Evolutionary conservation across 2,329 filamentous ascomycete genomes (phyloP).

Genomic region (Dothiorella sarmentorum): DNA sequence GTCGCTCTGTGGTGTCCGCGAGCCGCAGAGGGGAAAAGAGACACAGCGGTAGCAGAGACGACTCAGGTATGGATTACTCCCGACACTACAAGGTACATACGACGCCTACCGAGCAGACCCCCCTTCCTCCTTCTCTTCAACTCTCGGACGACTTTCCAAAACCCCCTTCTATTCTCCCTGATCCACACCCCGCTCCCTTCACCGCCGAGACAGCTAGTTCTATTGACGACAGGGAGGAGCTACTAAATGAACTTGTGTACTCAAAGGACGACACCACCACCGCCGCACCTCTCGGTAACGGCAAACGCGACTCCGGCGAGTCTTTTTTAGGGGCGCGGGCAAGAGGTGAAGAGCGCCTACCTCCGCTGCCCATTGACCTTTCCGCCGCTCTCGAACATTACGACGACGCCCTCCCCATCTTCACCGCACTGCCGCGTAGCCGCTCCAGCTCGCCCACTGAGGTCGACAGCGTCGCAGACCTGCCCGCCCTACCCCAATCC

Average conservation of each 20-base stretch:
- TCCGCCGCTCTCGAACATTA: slow-evolving; percentile 8
- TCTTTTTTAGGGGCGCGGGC: slow-evolving; percentile 65
- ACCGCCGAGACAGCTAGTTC: slow-evolving; percentile 23
- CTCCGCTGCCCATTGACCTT: slow-evolving; percentile 43
- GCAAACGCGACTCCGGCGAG: slow-evolving; percentile 25
- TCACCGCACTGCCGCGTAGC: slow-evolving; percentile 10
- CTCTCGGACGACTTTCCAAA: neutral
- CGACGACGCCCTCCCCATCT: slow-evolving; percentile 7
- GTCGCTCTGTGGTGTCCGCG: slow-evolving; percentile 33
- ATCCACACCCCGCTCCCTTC: neutral
- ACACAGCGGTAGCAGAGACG: slow-evolving; percentile 33
- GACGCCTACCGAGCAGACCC: slow-evolving; percentile 26
- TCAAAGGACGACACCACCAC: slow-evolving; percentile 2
- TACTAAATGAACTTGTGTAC: neutral
- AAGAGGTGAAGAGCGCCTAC: slow-evolving; percentile 25
- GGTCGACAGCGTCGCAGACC: neutral
- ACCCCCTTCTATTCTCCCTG: neutral
- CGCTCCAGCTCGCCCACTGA: slow-evolving; percentile 37
- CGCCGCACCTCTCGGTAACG: neutral
- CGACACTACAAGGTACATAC: slow-evolving; percentile 36
- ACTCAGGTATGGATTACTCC: slow-evolving; percentile 32
- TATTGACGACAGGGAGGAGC: slow-evolving; percentile 2
- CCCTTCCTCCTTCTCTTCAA: slow-evolving; percentile 28
- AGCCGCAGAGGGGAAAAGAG: slow-evolving; percentile 37
- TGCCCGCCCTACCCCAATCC: neutral